Conservation (phyloP, 148 eudicot species). For the Fagopyrum homotropicum region DNA sequence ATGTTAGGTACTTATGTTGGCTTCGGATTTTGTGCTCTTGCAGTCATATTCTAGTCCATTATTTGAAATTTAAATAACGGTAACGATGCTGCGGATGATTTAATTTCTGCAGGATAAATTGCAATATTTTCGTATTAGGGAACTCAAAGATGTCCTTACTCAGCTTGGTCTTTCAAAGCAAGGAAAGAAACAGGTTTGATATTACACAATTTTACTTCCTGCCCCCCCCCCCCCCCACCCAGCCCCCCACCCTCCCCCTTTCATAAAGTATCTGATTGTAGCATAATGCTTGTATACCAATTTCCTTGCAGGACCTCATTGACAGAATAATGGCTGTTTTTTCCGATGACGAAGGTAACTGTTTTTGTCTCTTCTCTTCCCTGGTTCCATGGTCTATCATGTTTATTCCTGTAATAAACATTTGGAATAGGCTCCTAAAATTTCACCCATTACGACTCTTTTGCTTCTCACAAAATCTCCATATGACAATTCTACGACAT, state of each 20-base stretch:
- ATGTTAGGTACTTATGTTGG: too few relatives aligned
- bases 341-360: slow-evolving; percentile 76
- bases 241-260: too few relatives aligned
- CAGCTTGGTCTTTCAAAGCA: slow-evolving; percentile 79
- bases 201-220: neutral
- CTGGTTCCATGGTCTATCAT: neutral
- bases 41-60: too few relatives aligned
- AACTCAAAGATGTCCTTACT: slow-evolving; percentile 81
- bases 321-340: slow-evolving; percentile 68
- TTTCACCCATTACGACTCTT: too few relatives aligned
- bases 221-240: too few relatives aligned
- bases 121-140: slow-evolving; percentile 74
- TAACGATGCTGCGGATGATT: neutral
- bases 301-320: slow-evolving; percentile 63
- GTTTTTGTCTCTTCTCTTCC: neutral
- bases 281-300: neutral
- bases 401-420: neutral
- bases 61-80: too few relatives aligned
- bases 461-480: too few relatives aligned
- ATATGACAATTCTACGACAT: too few relatives aligned
- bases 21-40: too few relatives aligned
- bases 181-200: slow-evolving; percentile 85
- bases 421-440: too few relatives aligned
- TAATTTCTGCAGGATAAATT: slow-evolving; percentile 56
- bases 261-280: neutral